These are phyloP conservation scores for Dioscorea cayenensis DNA, from an alignment of 116 monocot species.

Conservation along the genomic window DNA sequence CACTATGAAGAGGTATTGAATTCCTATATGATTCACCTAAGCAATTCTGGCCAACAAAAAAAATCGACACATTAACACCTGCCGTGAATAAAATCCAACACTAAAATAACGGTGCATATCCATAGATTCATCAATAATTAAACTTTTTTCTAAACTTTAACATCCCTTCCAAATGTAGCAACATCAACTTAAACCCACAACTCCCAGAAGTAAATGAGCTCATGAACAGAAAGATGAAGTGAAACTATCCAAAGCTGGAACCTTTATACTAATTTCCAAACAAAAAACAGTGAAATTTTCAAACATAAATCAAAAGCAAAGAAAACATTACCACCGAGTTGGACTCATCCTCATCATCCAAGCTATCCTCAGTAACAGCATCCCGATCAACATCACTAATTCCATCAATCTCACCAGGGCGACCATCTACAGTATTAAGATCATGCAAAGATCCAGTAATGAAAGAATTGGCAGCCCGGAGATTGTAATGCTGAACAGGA, in stretches of 20 bases:
- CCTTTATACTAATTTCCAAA: too few species aligned
- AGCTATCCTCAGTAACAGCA: conserved; percentile 68
- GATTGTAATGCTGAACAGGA: conserved; percentile 45
- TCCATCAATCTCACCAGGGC: conserved; percentile 55
- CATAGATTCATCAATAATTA: background rate
- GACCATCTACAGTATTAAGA: conserved; percentile 62
- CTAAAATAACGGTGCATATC: background rate
- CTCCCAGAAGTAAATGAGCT: too few species aligned
- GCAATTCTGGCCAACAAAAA: conserved; percentile 39
- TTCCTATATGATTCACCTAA: conserved; percentile 64
- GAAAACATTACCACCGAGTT: conserved; percentile 49
- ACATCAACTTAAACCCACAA: too few species aligned
- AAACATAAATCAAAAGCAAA: background rate
- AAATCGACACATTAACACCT: background rate
- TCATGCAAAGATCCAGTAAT: conserved; percentile 66
- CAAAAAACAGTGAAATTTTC: too few species aligned
- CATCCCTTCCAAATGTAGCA: background rate
- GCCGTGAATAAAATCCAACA: background rate
- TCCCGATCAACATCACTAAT: conserved; percentile 83
- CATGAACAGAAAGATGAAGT: too few species aligned
- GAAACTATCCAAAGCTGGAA: too few species aligned
- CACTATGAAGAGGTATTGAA: conserved; percentile 60
- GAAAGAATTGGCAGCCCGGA: conserved; percentile 42
- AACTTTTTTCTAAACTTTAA: background rate
- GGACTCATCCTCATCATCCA: conserved; percentile 73